Percentiles rank a stretch among this genome's conserved stretches.
Evolutionary conservation across 208 protist species (phyloP).

Genomic region (Wallacemonas sp.): DNA sequence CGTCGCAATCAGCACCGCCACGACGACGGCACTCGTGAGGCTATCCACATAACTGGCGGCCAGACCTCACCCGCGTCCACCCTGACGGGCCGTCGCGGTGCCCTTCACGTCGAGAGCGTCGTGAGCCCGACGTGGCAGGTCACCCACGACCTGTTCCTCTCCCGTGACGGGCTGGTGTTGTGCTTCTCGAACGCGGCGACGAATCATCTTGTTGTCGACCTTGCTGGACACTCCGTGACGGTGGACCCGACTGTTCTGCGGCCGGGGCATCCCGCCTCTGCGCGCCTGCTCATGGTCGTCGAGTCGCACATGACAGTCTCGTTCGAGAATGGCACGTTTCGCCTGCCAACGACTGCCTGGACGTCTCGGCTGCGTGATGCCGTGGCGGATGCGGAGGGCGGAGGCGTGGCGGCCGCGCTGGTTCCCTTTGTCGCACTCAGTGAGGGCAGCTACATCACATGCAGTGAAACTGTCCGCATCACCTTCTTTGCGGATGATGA

Average conservation of each 20-base stretch:
- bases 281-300: constrained; percentile 62
- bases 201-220: constrained; percentile 72
- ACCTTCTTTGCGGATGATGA: constrained; percentile 28
- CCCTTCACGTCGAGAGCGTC: constrained; percentile 5
- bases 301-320: constrained; percentile 68
- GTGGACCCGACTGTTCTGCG: constrained; percentile 35
- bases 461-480: constrained; percentile 41
- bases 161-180: constrained; percentile 49
- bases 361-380: constrained; percentile 23
- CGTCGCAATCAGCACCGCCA: too few species aligned
- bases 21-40: too few species aligned
- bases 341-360: constrained; percentile 46
- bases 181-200: constrained; percentile 61
- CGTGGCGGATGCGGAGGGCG: constrained; percentile 20
- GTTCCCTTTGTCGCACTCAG: constrained; percentile 71
- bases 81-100: not conserved
- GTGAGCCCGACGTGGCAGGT: not conserved
- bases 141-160: constrained; percentile 32
- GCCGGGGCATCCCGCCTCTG: not conserved
- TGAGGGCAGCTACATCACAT: constrained; percentile 77
- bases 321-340: constrained; percentile 56
- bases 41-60: too few species aligned
- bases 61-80: not conserved
- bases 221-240: constrained; percentile 57
- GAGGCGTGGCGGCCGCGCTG: constrained; percentile 46